phyloP scores from a whole-genome alignment of 495 filamentous ascomycete genomes.

The Daldinia grandis region DNA sequence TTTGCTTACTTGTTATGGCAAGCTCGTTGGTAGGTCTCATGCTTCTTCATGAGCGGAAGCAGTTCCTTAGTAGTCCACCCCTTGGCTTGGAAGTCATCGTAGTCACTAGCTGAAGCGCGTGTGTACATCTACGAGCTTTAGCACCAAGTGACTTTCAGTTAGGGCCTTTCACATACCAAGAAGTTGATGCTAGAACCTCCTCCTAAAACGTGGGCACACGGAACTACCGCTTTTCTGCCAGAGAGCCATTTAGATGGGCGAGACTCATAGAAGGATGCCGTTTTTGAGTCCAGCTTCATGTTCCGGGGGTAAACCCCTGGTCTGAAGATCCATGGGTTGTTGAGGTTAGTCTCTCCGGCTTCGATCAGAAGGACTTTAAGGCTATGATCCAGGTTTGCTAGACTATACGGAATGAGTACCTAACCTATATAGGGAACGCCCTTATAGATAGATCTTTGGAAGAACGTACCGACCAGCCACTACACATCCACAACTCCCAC shows the following conservation, averaged over 20 bases:
- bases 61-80: conserved; percentile 84
- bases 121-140: conserved; percentile 76
- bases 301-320: conserved; percentile 82
- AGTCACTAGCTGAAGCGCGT: conserved; percentile 80
- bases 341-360: conserved; percentile 80
- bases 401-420: conserved; percentile 50
- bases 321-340: conserved; percentile 84
- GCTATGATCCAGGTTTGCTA: conserved; percentile 83
- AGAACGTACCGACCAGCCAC: conserved; percentile 68
- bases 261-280: conserved; percentile 85
- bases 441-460: not conserved
- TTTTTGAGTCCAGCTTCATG: conserved; percentile 86
- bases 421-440: conserved; percentile 1
- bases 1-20: conserved; percentile 67
- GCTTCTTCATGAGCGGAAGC: conserved; percentile 82
- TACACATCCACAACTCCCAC: conserved; percentile 75
- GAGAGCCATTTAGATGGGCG: conserved; percentile 75
- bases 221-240: conserved; percentile 77
- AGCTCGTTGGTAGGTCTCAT: conserved; percentile 83
- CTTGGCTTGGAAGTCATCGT: conserved; percentile 83
- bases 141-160: not conserved
- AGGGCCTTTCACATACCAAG: conserved; percentile 60
- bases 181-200: conserved; percentile 86
- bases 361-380: conserved; percentile 83
- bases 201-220: conserved; percentile 79